A percentile compares a stretch with the other conserved stretches of the same genome.
Conservation (phyloP, 129 eudicot species). For the Artemisia tridentata region DNA sequence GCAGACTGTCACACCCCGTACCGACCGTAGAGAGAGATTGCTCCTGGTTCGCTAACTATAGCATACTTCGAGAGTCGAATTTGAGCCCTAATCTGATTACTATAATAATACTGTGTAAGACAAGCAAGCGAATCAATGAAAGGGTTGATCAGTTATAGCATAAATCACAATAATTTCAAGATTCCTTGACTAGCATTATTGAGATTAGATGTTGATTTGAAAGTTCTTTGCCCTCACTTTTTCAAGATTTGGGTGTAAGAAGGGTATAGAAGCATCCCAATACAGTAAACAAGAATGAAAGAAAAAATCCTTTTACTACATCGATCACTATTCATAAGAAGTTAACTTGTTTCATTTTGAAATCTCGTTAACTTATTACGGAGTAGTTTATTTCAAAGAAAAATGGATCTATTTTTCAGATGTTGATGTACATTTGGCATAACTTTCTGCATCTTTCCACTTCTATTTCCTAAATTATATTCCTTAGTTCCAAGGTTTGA, state of each 20-base stretch:
- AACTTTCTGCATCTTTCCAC: not conserved
- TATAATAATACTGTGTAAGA: not conserved
- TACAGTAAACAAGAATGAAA: not conserved
- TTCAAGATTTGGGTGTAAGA: not conserved
- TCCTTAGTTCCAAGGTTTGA: not conserved
- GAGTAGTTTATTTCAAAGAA: no score
- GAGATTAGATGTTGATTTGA: constrained; percentile 21
- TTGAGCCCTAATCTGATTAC: not conserved
- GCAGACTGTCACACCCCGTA: no score
- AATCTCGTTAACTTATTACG: no score
- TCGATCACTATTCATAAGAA: no score
- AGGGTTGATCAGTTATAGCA: not conserved
- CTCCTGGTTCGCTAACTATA: no score
- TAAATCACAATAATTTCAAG: not conserved
- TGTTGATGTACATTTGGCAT: constrained; percentile 2
- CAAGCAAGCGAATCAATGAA: not conserved
- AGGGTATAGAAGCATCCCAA: not conserved
- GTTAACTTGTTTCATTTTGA: no score
- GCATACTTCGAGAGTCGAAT: not conserved
- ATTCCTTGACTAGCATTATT: not conserved
- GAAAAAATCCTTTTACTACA: no score
- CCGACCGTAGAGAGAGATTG: no score
- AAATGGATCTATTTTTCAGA: not conserved
- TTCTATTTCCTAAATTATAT: not conserved
- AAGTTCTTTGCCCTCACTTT: not conserved